Evolutionary conservation across 169 alveolate species (phyloP), one percentile per base, ranked within the genome.

Genomic region (Plasmodium gallinaceum): DNA sequence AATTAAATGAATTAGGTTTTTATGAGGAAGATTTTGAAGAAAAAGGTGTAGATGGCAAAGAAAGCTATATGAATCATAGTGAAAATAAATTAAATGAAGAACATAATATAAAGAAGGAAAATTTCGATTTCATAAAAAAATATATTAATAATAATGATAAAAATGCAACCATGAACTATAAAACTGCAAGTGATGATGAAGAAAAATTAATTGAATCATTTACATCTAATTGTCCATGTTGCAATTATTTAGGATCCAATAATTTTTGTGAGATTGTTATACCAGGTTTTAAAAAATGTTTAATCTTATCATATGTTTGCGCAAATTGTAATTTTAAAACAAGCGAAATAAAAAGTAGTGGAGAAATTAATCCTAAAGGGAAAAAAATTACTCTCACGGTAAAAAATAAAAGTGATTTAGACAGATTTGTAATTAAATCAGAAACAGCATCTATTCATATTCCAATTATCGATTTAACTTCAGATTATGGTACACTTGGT

Each of bases 331-430:
- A 99, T 22, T 95, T 96, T 42, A 97, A 97, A 87, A 95, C 98
- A 14, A 97, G 98, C 57, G 99, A 97, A 86, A 96, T 98, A 20
- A 98, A 98, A 90, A 97, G 99, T 2, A 98, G 99, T 24, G 99
- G 99, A 2, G 99, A 98, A 46, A 96, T 97, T 69, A 95, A 98
- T 68, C 98, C 96, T 45, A 94, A 94, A 60, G 99, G 98, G 12
- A 96, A 94, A 74, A 95, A 92, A 75, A 93, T 97, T 88, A 95
- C 94, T 32, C 87, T 97, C 48, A 70, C 88, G 5, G 97, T 97
- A 16, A 92, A 95, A 86, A 91, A 70, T 68, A 94, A 71, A 54
- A 95, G 88, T 10, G 99, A 98, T 90, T 92, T 98, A 74, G 96
- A 96, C 74, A 96, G 99, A 87, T 99, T 98, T 90, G 96, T 98